Evolutionary conservation across 2,329 filamentous ascomycete species (phyloP).

Genomic region (Diplocarpon mali): DNA sequence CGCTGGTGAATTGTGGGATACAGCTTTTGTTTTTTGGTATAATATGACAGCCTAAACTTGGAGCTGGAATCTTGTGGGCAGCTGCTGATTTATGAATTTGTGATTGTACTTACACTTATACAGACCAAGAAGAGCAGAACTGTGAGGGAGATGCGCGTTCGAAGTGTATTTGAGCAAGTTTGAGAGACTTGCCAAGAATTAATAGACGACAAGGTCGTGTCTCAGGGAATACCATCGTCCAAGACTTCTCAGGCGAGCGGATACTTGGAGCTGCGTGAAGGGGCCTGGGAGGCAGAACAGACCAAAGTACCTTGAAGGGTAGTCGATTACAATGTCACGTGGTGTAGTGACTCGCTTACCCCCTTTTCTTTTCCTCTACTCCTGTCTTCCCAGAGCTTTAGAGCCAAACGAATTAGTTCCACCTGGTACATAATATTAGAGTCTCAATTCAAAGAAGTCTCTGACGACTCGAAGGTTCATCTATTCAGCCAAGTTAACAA

Average conservation of each 20-base stretch:
- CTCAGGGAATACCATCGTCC: not conserved
- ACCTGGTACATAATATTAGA: no score
- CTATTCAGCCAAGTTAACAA: no score
- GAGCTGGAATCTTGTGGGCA: not conserved
- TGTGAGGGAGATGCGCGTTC: not conserved
- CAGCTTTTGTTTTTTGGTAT: no score
- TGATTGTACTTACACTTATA: not conserved
- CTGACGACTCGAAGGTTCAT: no score
- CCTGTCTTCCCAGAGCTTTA: no score
- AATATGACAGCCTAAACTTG: not conserved
- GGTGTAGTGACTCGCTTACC: not conserved
- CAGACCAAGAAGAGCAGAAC: not conserved
- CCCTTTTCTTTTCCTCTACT: no score
- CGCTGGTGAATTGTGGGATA: no score
- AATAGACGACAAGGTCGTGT: not conserved
- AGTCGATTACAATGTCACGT: not conserved
- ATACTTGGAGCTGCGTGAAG: not conserved
- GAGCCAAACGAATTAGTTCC: no score
- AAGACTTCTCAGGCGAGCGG: not conserved
- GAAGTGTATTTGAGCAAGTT: conserved; percentile 1
- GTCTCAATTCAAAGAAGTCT: no score
- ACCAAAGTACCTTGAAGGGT: not conserved
- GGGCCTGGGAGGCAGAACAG: not conserved
- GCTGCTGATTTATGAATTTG: not conserved
- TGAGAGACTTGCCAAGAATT: conserved; percentile 1